Base-by-base conservation (phyloP, 306 rosid species). In the Dicorynia guianensis region DNA sequence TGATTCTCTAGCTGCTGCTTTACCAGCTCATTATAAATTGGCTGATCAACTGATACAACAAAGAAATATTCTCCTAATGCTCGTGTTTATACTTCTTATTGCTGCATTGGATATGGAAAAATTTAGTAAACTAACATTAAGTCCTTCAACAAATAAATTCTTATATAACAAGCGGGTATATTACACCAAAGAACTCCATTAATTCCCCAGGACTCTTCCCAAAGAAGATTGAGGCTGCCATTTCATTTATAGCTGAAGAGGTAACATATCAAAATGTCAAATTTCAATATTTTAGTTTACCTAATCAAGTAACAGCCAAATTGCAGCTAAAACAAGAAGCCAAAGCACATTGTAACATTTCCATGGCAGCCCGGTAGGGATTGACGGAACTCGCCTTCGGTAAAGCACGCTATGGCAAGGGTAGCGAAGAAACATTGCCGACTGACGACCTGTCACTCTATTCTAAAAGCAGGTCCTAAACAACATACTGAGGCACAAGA, bases 191-290 rank as follows among this genome's bases (percentile, higher is more conserved):
- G 63, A 87, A 83, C 20, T 38, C 80, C 40, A 83, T 44, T 35
- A 85, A 87, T 69, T 81, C 94, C 47, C 75, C 85, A 62, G 88
- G 81, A 79, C 86, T 85, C 42, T 67, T 87, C 66, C 76, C 83
- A 38, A 79, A 83, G 79, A 81, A 87, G 25, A 87, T 61, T 50
- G 84, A 81, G n/a, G 90, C 71, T 57, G 71, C 85, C 53, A 85
- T 79, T 13, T 85, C 93, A 70, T 76, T 75, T 13, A 81, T 30
- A 43, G 81, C 72, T 25, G 79, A 52, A 15, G 89, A 71, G 6
- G 82, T 61, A 19, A 38, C 71, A 69, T 86, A 82, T 64, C 77
- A 55, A 35, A 30, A 63, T 59, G 36, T 83, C 88, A 63, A 88
- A 34, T 46, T 57, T 60, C 48, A 85, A 52, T 11, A 89, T 49